Evolutionary conservation across 1,284 basidiomycete genomes (phyloP), one percentile per base, ranked within the genome.

Genomic region (Leucoagaricus sp.): DNA sequence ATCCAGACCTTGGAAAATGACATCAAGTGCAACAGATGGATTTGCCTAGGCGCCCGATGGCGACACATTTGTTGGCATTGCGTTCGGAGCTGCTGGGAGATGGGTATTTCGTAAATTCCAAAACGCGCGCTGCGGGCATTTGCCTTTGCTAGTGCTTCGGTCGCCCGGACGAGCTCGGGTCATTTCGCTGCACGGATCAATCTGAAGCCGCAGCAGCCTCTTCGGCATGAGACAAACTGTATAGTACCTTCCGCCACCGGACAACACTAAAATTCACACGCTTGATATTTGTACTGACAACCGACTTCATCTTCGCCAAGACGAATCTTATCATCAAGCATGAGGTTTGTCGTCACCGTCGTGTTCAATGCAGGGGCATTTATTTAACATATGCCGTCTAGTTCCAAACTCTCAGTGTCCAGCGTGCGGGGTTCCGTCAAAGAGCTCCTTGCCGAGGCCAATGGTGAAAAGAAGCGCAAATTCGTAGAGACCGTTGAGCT

Each of bases 351-450:
- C 44, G 9, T 48, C 49, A 28, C 23, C 25, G 12, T 45, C 34
- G 45, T 21, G n/a, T 52, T 19, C 19, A 33, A n/a, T 21, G 8
- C 25, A 53, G 46, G 53, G 33, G 23, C 12, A 17, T 13, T 9
- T 13, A 3, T 26, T 49, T 61, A 15, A 58, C 13, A 21, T 28
- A 21, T 19, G 41, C 17, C 33, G 28, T 50, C 29, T 45, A 65
- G 58, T 57, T 57, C 54, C 69, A 95, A 96, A 83, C 89, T 96
- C 77, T 93, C 92, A 90, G 94, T 94, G 86, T 86, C 93, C 88
- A 95, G 94, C 89, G 95, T 98, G 93, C 95, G 95, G 87, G 87
- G 89, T 81, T 93, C 91, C 71, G 86, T 98, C 79, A 91, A 90
- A 77, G 89, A 91, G 65, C 63, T 70, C 53, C 66, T 70, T 45